Percentiles rank a stretch among this genome's conserved stretches.
These are phyloP conservation scores for Silene latifolia DNA, from an alignment of 148 eudicot species.

Conservation along the genomic window DNA sequence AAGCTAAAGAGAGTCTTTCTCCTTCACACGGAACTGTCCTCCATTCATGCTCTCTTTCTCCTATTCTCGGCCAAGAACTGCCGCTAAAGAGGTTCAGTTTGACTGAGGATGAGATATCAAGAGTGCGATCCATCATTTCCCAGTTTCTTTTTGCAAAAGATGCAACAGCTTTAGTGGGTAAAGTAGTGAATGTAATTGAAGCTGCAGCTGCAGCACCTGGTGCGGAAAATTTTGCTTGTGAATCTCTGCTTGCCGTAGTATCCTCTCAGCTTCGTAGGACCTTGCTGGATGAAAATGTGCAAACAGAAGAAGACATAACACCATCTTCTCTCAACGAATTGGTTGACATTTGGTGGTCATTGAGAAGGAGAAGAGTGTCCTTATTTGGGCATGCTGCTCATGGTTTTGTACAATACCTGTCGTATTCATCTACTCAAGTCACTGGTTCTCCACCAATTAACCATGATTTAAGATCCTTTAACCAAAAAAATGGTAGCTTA, in stretches of 20 bases:
- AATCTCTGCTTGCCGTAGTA: constrained; percentile 48
- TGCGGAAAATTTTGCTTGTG: constrained; percentile 54
- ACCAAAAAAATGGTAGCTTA: constrained; percentile 53
- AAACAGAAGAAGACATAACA: constrained; percentile 38
- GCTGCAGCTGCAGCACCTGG: constrained; percentile 82
- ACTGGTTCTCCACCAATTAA: constrained; percentile 40
- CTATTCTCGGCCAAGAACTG: constrained; percentile 53
- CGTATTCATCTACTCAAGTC: constrained; percentile 55
- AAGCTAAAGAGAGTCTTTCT: constrained; percentile 56
- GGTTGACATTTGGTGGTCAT: constrained; percentile 81
- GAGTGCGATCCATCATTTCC: constrained; percentile 45
- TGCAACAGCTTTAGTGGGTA: constrained; percentile 41
- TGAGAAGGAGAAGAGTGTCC: constrained; percentile 83
- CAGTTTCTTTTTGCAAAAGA: constrained; percentile 40
- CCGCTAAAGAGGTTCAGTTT: constrained; percentile 53
- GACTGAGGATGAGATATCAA: constrained; percentile 63
- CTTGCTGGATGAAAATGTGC: constrained; percentile 38
- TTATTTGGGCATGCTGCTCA: constrained; percentile 92
- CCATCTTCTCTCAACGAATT: constrained; percentile 45
- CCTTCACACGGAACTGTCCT: constrained; percentile 37
- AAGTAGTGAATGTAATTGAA: constrained; percentile 63
- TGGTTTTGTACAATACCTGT: constrained; percentile 72
- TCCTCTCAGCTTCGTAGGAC: constrained; percentile 63
- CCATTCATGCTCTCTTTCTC: constrained; percentile 50
- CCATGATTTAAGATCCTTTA: constrained; percentile 34